Conservation (phyloP, 208 protist species). For the Naegleria lovaniensis region DNA sequence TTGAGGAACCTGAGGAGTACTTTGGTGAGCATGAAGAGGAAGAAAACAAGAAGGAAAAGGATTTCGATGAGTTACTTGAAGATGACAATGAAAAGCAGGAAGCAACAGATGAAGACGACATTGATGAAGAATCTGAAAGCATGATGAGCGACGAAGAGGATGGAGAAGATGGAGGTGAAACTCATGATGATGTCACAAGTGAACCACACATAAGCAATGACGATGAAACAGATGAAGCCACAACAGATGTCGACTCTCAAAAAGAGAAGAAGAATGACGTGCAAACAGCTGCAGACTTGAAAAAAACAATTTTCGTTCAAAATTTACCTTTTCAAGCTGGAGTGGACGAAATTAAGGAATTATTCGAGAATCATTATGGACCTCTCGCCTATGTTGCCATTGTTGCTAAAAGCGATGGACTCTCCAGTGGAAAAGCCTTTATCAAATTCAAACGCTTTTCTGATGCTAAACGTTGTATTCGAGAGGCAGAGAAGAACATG, state of each 20-base stretch:
- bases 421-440: background rate
- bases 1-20: background rate
- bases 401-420: background rate
- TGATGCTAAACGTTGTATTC: background rate
- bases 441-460: background rate
- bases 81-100: background rate
- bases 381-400: background rate
- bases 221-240: background rate
- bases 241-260: background rate
- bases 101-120: background rate
- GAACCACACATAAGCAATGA: too few relatives aligned
- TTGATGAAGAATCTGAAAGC: background rate
- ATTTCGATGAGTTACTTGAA: background rate
- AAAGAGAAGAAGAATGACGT: background rate
- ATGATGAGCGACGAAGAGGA: too few relatives aligned
- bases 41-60: background rate
- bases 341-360: background rate
- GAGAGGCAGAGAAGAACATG: background rate
- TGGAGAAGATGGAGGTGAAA: too few relatives aligned
- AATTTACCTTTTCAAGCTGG: conserved; percentile 4
- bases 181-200: too few relatives aligned
- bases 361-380: background rate
- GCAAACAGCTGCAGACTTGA: background rate
- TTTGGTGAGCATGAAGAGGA: background rate
- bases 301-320: conserved; percentile 14